These are phyloP conservation scores for Papiliotrema flavescens DNA, from an alignment of 1,284 basidiomycete species.

Conservation along the genomic window DNA sequence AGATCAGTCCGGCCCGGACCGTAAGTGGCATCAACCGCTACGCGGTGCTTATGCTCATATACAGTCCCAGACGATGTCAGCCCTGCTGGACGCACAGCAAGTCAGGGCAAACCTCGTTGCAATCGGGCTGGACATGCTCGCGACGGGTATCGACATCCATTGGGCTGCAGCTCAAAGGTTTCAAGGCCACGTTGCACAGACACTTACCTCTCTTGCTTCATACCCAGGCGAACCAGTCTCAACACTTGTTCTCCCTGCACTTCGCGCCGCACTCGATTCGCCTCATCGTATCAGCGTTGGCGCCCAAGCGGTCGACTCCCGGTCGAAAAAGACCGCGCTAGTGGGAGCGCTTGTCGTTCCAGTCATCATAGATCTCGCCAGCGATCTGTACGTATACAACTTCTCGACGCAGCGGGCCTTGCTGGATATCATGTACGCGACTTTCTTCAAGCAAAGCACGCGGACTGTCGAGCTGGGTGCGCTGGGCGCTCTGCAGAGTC, in stretches of 20 bases:
- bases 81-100: conserved; percentile 26
- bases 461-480: conserved; percentile 31
- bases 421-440: conserved; percentile 35
- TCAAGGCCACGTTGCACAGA: conserved; percentile 38
- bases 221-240: conserved; percentile 20
- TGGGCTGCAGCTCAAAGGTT: conserved; percentile 34
- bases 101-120: conserved; percentile 27
- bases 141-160: conserved; percentile 25
- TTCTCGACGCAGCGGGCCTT: conserved; percentile 26
- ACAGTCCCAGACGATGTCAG: conserved; percentile 23
- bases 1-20: conserved; percentile 17
- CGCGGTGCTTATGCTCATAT: neutral
- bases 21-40: conserved; percentile 7
- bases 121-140: conserved; percentile 37
- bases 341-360: conserved; percentile 38
- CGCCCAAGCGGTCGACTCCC: conserved; percentile 9
- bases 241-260: conserved; percentile 27
- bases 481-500: conserved; percentile 20
- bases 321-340: conserved; percentile 22
- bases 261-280: conserved; percentile 34
- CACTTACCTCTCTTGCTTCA: conserved; percentile 27
- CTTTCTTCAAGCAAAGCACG: conserved; percentile 42
- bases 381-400: conserved; percentile 22
- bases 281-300: conserved; percentile 17
- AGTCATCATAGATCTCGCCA: conserved; percentile 30